Conservation (phyloP, 805 yeast genomes). For the Geotrichum ghanense region DNA sequence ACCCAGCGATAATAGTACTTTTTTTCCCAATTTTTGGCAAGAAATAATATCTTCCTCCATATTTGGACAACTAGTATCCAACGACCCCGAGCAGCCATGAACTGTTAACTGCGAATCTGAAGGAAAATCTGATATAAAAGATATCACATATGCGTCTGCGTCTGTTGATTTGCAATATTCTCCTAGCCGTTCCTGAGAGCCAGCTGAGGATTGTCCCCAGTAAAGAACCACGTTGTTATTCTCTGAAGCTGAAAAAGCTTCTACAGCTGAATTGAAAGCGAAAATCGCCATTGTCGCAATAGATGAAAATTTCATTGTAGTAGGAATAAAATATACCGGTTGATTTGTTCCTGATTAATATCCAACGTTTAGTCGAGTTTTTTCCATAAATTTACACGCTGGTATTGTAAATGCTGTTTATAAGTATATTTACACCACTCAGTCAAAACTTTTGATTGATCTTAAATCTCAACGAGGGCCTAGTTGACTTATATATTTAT, state of each 20-base stretch:
- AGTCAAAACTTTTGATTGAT: too few species aligned
- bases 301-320: background rate
- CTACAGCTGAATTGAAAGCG: background rate
- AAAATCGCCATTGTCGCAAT: background rate
- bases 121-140: conserved; percentile 62
- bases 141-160: conserved; percentile 50
- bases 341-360: too few species aligned
- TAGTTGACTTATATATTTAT: too few species aligned
- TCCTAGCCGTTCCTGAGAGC: conserved; percentile 35
- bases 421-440: too few species aligned
- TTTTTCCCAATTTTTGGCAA: conserved; percentile 73
- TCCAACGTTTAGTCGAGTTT: too few species aligned
- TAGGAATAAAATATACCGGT: too few species aligned
- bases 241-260: conserved; percentile 21
- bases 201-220: conserved; percentile 78
- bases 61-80: conserved; percentile 34
- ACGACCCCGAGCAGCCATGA: conserved; percentile 30
- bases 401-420: too few species aligned
- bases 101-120: conserved; percentile 13
- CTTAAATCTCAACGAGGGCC: too few species aligned
- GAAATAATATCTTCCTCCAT: conserved; percentile 53
- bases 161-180: conserved; percentile 56
- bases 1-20: conserved; percentile 65
- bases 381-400: too few species aligned
- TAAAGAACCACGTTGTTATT: conserved; percentile 57